phyloP scores from a whole-genome alignment of 441 rosid species.

The Erodium trifolium region DNA sequence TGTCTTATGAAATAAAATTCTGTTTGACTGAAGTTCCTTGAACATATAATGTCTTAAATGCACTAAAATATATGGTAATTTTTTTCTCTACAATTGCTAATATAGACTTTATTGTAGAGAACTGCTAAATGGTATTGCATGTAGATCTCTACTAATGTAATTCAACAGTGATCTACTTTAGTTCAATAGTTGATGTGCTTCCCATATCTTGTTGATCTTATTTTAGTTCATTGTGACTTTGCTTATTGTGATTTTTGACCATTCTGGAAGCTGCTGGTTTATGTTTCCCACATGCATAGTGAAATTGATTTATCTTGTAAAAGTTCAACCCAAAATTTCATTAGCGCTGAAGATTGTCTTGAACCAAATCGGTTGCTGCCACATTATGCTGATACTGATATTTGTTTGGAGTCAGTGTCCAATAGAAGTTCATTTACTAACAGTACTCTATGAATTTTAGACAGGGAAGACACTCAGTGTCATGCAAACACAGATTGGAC shows the following conservation, averaged over 20 bases:
- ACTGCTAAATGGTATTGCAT: not conserved
- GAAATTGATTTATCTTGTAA: not conserved
- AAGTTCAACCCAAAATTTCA: not conserved
- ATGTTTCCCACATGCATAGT: not conserved
- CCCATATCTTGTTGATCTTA: not conserved
- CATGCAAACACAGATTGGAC: constrained; percentile 34
- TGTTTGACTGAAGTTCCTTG: not conserved
- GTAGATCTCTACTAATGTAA: not conserved
- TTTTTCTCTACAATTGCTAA: not conserved
- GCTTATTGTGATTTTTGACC: constrained; percentile 3
- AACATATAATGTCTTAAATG: not conserved
- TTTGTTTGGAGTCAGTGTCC: not conserved
- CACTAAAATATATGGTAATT: not conserved
- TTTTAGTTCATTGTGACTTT: not conserved
- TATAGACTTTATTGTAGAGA: not conserved
- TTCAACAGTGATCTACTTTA: not conserved
- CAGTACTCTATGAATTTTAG: constrained; percentile 12
- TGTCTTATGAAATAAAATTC: not conserved
- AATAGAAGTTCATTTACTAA: not conserved
- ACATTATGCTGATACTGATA: constrained; percentile 3
- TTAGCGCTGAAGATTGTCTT: not conserved
- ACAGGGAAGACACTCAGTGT: constrained; percentile 27
- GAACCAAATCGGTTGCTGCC: not conserved
- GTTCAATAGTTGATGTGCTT: not conserved
- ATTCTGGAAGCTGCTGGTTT: not conserved